Evolutionary conservation across 2,329 filamentous ascomycete genomes (phyloP), one percentile per base, ranked within the genome.

Genomic region (Colletotrichum aenigma): DNA sequence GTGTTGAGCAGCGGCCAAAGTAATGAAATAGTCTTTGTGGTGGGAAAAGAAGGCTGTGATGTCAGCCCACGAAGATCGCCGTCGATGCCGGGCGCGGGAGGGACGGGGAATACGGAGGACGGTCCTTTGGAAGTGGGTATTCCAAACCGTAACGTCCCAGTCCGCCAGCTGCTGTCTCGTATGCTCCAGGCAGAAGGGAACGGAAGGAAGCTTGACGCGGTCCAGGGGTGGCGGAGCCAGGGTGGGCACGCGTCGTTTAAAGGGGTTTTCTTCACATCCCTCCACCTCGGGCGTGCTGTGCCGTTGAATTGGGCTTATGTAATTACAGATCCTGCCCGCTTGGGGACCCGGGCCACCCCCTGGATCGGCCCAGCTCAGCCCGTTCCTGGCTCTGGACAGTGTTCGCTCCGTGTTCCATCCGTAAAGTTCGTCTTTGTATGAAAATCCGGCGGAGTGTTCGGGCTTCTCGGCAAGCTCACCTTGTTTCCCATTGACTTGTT

Each of bases 161-260:
- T 52, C 43, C 43, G 43, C 43, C 43, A 52, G 43, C 43, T 52
- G 43, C 43, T 52, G 43, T 52, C 43, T 52, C 43, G 43, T 52
- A 52, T 21, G 65, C 7, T 70, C 24, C 56, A 52, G 56, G 69
- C 48, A 26, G 69, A 38, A 61, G 3, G 32, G 34, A 32, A 32
- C 28, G 30, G n/a, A 48, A 32, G 26, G 62, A 65, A 77, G 75
- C 75, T 77, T 71, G 75, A 77, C 76, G 76, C 75, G 76, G 74
- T 66, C 58, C 58, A 70, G 36, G 66, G 67, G 72, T 38, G 52
- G 62, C 24, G 32, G 60, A 48, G 38, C 30, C 15, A 58, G 12
- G 34, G 30, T 26, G 56, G 55, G 56, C 58, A 74, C 71, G 74
- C 71, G 74, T 76, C 56, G 30, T 34, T 28, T 7, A 38, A 62